Conservation (phyloP, 1,284 basidiomycete species). For the Leccinum pseudoinsigne region DNA sequence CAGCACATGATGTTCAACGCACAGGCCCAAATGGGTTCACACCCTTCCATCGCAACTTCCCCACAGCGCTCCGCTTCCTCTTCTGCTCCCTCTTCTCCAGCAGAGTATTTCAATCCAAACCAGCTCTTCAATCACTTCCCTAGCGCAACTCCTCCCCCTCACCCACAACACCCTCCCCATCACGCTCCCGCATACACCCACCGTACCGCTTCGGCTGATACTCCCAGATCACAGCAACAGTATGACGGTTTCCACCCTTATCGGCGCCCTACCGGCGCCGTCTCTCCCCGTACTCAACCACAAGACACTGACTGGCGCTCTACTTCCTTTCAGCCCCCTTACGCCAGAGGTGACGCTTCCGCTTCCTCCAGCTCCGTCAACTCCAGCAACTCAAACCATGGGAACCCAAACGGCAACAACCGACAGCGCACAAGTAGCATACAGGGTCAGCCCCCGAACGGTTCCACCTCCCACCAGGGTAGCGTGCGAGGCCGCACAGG, state of each 20-base stretch:
- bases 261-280: conserved; percentile 57
- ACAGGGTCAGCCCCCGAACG: conserved; percentile 45
- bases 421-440: conserved; percentile 68
- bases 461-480: conserved; percentile 34
- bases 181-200: conserved; percentile 39
- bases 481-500: conserved; percentile 36
- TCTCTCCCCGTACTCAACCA: conserved; percentile 37
- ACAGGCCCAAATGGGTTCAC: conserved; percentile 44
- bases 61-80: conserved; percentile 39
- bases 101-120: conserved; percentile 58
- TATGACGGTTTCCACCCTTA: conserved; percentile 77
- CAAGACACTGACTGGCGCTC: conserved; percentile 49
- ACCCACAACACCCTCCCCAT: conserved; percentile 44
- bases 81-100: conserved; percentile 29
- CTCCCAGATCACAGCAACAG: conserved; percentile 35
- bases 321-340: conserved; percentile 57
- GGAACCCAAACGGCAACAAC: conserved; percentile 16
- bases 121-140: conserved; percentile 67
- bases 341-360: conserved; percentile 73
- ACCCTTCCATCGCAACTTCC: conserved; percentile 26
- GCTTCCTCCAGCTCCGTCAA: conserved; percentile 74
- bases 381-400: conserved; percentile 53
- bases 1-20: conserved; percentile 77
- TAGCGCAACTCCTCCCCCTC: conserved; percentile 67
- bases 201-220: conserved; percentile 31